Evolutionary conservation across 768 basidiomycete species (phyloP), one percentile per base, ranked within the genome.

Genomic region (Termitomyces sp.): DNA sequence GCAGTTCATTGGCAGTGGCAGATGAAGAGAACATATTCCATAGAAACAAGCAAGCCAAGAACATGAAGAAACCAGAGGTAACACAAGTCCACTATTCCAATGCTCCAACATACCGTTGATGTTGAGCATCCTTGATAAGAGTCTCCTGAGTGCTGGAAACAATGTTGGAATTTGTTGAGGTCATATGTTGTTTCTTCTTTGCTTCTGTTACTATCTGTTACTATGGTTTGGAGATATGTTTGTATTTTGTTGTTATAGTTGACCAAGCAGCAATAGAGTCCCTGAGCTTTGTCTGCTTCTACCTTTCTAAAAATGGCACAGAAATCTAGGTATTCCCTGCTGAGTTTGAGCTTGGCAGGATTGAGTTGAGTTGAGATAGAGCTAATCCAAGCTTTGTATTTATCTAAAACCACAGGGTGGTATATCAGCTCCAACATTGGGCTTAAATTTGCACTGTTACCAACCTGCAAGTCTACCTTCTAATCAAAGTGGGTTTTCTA

Each of bases 361-460:
- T 42, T 7, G 2, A 42, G 6, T 42, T n/a, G 40, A 9, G 40
- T n/a, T n/a, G 36, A 38, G 36, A n/a, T n/a, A n/a, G n/a, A n/a
- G n/a, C n/a, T n/a, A n/a, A 38, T 16, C 4, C 9, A n/a, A 20
- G 8, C n/a, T 20, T 3, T n/a, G 40, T 42, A 42, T 6, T 10
- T 4, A n/a, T 9, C n/a, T n/a, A 9, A 20, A 4, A 10, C 3
- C 40, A 42, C 8, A 10, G 40, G n/a, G n/a, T n/a, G n/a, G n/a
- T n/a, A n/a, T n/a, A n/a, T n/a, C 70, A 24, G 63, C 58, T 38
- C 55, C 61, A 47, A 53, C 38, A 30, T 49, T 57, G 30, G 59
- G 46, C 36, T 36, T 53, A 22, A 58, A 43, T 54, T 22, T 46
- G 33, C 44, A 54, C 26, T 54, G 49, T 55, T 49, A 52, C 45